phyloP scores from a whole-genome alignment of 139 green algal species.

The Haematococcus lacustris region DNA sequence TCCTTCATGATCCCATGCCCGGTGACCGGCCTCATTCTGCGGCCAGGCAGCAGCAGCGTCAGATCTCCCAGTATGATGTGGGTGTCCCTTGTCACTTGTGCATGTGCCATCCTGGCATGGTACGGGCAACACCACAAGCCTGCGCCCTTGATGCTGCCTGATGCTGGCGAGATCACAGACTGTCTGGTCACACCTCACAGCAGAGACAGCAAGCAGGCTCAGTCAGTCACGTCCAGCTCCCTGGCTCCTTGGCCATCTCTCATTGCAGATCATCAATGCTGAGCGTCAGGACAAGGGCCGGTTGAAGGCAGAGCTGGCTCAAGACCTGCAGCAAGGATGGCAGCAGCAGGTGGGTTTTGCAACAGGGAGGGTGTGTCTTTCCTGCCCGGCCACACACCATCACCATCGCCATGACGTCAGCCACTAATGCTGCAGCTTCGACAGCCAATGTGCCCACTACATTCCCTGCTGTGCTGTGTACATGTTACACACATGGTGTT shows the following conservation, averaged over 20 bases:
- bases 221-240: no score
- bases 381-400: neutral
- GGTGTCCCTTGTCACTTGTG: neutral
- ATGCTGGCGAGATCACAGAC: neutral
- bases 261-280: conserved; percentile 18
- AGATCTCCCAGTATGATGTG: neutral
- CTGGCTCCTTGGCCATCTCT: neutral
- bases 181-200: neutral
- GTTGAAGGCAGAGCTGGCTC: conserved; percentile 22
- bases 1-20: neutral
- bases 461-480: neutral
- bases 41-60: neutral
- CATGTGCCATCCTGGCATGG: neutral
- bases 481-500: neutral
- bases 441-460: neutral
- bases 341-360: conserved; percentile 20
- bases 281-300: neutral
- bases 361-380: neutral
- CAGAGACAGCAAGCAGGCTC: neutral
- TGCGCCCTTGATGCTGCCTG: neutral
- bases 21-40: neutral
- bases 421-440: no score
- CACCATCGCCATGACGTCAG: no score
- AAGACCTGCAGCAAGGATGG: conserved; percentile 18
- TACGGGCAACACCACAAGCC: no score